A percentile compares a stretch with the other conserved stretches of the same genome.
phyloP scores from a whole-genome alignment of 116 monocot genomes.

The Cymodocea nodosa region DNA sequence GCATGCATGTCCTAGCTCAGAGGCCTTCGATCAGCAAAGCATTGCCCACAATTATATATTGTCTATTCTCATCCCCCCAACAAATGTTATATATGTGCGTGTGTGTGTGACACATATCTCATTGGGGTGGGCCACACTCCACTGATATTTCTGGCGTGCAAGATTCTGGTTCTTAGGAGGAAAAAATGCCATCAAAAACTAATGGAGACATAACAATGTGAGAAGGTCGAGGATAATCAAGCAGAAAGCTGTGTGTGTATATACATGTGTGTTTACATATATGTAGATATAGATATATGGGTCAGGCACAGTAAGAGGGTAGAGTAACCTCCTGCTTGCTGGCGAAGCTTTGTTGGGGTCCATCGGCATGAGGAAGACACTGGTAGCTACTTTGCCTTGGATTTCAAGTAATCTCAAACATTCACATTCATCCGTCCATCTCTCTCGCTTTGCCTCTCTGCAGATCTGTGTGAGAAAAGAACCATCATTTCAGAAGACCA shows the following conservation, averaged over 20 bases:
- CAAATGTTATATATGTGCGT: neutral
- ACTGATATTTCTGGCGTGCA: conserved; percentile 2
- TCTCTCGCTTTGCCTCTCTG: conserved; percentile 16
- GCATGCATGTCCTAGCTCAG: no score
- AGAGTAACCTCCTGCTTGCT: conserved; percentile 18
- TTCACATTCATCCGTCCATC: conserved; percentile 20
- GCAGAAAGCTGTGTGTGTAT: neutral
- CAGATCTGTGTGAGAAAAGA: conserved; percentile 40
- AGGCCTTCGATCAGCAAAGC: neutral
- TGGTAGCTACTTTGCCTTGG: conserved; percentile 61
- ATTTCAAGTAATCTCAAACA: conserved; percentile 57
- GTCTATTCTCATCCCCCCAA: neutral
- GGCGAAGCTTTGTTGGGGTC: conserved; percentile 33
- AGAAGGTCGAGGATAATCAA: conserved; percentile 3
- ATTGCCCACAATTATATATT: neutral
- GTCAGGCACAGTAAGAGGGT: no score
- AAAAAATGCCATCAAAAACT: neutral
- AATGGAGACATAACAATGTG: neutral
- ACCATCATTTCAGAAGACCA: conserved; percentile 51
- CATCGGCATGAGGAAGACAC: conserved; percentile 77
- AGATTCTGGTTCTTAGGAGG: neutral
- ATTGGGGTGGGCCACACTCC: conserved; percentile 1
- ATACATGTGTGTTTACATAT: neutral
- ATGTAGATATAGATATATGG: neutral
- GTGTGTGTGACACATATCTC: neutral